Percentiles rank a stretch among this genome's conserved stretches.
Evolutionary conservation across 805 yeast genomes (phyloP).

Genomic region (Candida insectorum): DNA sequence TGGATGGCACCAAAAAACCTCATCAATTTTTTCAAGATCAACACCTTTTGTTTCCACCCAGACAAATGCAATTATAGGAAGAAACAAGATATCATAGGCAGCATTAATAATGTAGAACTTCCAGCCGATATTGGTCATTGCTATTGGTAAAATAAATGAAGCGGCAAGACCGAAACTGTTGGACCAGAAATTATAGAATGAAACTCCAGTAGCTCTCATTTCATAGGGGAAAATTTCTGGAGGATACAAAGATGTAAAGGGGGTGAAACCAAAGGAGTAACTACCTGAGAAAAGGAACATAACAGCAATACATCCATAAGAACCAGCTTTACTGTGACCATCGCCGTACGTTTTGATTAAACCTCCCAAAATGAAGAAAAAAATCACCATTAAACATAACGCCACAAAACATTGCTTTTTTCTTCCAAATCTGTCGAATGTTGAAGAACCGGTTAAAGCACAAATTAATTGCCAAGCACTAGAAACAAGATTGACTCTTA

Average conservation of each 20-base stretch:
- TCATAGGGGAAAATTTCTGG: constrained; percentile 12
- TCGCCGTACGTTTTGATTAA: constrained; percentile 10
- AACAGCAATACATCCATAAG: constrained; percentile 11
- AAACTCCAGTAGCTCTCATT: constrained; percentile 12
- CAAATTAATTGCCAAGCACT: constrained; percentile 11
- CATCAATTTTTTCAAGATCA: constrained; percentile 9
- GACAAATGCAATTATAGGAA: constrained; percentile 10
- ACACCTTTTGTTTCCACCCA: constrained; percentile 16
- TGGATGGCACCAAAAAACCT: constrained; percentile 9
- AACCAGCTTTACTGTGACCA: constrained; percentile 9
- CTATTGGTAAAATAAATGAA: constrained; percentile 13
- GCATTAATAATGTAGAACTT: constrained; percentile 18
- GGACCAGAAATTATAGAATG: constrained; percentile 5
- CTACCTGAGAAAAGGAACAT: constrained; percentile 14
- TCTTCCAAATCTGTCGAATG: constrained; percentile 13
- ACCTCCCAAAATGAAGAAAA: constrained; percentile 10
- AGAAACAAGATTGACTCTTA: constrained; percentile 12
- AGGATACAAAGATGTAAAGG: constrained; percentile 12
- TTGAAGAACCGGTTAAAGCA: constrained; percentile 8
- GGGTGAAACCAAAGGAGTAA: constrained; percentile 14
- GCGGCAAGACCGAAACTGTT: constrained; percentile 9
- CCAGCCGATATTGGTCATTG: constrained; percentile 16
- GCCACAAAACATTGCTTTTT: constrained; percentile 7
- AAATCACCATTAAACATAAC: constrained; percentile 9
- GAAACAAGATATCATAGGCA: constrained; percentile 13